Conservation (phyloP, 805 yeast genomes). For the Saccharomycopsis vini region DNA sequence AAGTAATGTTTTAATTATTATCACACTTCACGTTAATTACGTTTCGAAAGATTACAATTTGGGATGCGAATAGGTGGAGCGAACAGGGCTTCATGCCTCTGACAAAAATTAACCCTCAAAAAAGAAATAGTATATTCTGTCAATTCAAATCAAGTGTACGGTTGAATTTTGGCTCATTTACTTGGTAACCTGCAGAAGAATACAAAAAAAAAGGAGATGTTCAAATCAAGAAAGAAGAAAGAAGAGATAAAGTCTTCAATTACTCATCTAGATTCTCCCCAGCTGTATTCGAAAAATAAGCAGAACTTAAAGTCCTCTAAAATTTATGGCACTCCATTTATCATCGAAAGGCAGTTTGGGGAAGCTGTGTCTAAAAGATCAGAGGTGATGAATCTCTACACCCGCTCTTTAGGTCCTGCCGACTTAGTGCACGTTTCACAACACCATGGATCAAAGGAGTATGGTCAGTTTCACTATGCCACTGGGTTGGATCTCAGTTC, state of each 20-base stretch:
- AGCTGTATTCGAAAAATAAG: neutral
- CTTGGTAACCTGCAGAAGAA: no score
- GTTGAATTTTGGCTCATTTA: no score
- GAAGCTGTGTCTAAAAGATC: conserved; percentile 14
- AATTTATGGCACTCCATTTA: conserved; percentile 10
- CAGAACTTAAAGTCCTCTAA: conserved; percentile 1
- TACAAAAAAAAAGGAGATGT: no score
- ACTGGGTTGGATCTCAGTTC: conserved; percentile 47
- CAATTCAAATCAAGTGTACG: no score
- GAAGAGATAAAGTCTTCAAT: conserved; percentile 15
- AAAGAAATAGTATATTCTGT: no score
- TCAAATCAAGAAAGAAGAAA: conserved; percentile 15
- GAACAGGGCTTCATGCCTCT: no score
- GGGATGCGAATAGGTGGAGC: no score
- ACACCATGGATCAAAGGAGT: conserved; percentile 21
- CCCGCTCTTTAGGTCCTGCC: conserved; percentile 46
- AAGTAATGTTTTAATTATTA: no score
- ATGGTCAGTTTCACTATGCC: conserved; percentile 45
- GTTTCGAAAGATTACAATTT: no score
- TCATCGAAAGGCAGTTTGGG: conserved; percentile 13
- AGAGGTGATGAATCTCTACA: conserved; percentile 10
- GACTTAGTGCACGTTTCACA: conserved; percentile 51
- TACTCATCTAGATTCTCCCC: conserved; percentile 11
- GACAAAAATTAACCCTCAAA: no score
- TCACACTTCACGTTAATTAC: no score